Percentiles rank a stretch among this genome's conserved stretches.
Conservation (phyloP, 2,329 filamentous ascomycete species). For the Metarhizium rileyi region DNA sequence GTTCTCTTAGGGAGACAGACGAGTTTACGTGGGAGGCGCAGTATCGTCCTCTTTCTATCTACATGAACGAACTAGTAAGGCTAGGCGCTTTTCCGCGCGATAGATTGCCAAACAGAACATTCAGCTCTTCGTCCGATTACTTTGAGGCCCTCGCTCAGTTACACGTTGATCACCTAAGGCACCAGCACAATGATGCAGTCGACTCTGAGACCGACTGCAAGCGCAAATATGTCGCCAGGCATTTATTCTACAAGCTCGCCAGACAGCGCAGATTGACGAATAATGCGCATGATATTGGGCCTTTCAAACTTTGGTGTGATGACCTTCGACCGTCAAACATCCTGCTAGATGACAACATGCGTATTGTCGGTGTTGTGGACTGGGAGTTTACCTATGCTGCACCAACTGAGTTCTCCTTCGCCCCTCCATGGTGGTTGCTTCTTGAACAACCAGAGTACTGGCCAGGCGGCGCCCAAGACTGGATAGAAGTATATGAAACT, state of each 20-base stretch:
- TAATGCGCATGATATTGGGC: constrained; percentile 8
- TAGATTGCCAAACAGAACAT: background rate
- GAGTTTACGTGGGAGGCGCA: constrained; percentile 13
- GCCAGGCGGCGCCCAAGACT: constrained; percentile 18
- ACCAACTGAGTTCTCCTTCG: constrained; percentile 22
- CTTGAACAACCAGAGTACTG: constrained; percentile 22
- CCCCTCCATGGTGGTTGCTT: constrained; percentile 30
- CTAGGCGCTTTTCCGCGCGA: background rate
- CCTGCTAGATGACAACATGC: constrained; percentile 17
- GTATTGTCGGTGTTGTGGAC: constrained; percentile 26
- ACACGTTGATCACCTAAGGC: constrained; percentile 3
- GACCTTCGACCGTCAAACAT: constrained; percentile 24
- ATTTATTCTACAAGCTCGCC: constrained; percentile 14
- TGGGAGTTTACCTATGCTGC: constrained; percentile 30
- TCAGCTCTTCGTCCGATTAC: background rate
- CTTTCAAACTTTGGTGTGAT: constrained; percentile 18
- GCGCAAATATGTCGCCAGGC: constrained; percentile 22
- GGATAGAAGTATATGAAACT: constrained; percentile 20
- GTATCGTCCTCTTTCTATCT: constrained; percentile 11
- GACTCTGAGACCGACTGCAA: constrained; percentile 18
- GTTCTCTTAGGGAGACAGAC: background rate
- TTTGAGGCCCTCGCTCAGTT: background rate
- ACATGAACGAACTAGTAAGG: constrained; percentile 4
- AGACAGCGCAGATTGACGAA: constrained; percentile 16
- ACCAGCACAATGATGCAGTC: constrained; percentile 29